Conservation (phyloP, 768 basidiomycete genomes). For the Amanita rimosa region DNA sequence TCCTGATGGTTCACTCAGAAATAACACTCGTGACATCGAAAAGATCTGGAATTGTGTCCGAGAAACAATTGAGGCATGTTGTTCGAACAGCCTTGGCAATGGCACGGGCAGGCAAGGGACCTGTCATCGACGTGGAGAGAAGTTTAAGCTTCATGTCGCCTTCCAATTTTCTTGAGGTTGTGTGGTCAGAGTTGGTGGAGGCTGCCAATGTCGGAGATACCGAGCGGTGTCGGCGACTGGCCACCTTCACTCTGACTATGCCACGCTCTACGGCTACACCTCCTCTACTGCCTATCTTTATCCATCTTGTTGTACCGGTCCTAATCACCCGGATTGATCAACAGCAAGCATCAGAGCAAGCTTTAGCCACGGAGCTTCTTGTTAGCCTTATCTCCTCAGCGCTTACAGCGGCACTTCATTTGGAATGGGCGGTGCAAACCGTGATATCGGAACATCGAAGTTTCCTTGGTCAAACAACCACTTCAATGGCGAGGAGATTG, state of each 20-base stretch:
- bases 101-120: slow-evolving; percentile 52
- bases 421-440: slow-evolving; percentile 57
- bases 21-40: neutral
- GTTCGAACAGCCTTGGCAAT: slow-evolving; percentile 45
- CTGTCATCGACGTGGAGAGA: slow-evolving; percentile 53
- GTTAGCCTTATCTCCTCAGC: slow-evolving; percentile 54
- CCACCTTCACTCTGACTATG: slow-evolving; percentile 55
- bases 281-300: slow-evolving; percentile 64
- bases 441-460: slow-evolving; percentile 36
- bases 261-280: slow-evolving; percentile 41
- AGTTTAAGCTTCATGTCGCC: slow-evolving; percentile 51
- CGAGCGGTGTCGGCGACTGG: slow-evolving; percentile 52
- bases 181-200: slow-evolving; percentile 58
- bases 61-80: slow-evolving; percentile 43
- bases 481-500: slow-evolving; percentile 54
- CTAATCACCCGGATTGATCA: slow-evolving; percentile 47
- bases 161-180: slow-evolving; percentile 45
- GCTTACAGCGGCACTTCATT: slow-evolving; percentile 54
- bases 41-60: neutral
- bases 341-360: slow-evolving; percentile 40
- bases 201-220: slow-evolving; percentile 46
- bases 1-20: neutral
- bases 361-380: slow-evolving; percentile 49
- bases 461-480: slow-evolving; percentile 51
- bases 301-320: slow-evolving; percentile 55